Base-by-base conservation (phyloP, 139 green algal species). In the Coccomyxa sp. region DNA sequence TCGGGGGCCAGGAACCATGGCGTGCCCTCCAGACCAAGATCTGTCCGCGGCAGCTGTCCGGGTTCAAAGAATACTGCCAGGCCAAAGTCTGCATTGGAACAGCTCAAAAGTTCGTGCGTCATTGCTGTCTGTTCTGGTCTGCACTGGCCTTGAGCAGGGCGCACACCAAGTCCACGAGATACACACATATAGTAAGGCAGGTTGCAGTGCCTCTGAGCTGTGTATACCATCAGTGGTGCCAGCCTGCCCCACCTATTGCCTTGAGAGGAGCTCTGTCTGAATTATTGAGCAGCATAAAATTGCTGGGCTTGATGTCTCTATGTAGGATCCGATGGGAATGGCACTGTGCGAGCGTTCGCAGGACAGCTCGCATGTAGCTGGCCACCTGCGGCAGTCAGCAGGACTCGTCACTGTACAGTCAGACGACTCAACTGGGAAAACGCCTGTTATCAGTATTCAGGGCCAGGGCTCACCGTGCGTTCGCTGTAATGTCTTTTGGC, bases 11-110 rank as follows among this genome's bases (percentile, higher is more conserved):
- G 93, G 84, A 90, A 95, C 90, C 92, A 96, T 9, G 93, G 91
- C n/a, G 94, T 98, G 73, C 94, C 94, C 79, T 98, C 93, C 73
- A 98, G 81, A 0, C 93, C 93, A 76, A 97, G 84, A 82, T 97
- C 89, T 14, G 75, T 92, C 24, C 90, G 75, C 0, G 93, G 93
- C 77, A 97, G 86, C 38, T 90, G 39, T 29, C 82, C 86, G 18
- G 90, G 86, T 31, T 94, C 87, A 55, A 89, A 97, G 37, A 96
- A 96, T 29, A 96, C 91, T 1, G 90, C 90, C 74, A 98, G 79
- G 3, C 94, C 94, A 89, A 98, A 98, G 78, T 98, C 94, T 91
- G 84, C 73, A 81, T 4, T 7, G 10, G 73, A 64, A 22, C n/a
- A n/a, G n/a, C n/a, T n/a, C n/a, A n/a, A n/a, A n/a, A n/a, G n/a